Evolutionary conservation across 176 grass and related monocot genomes (phyloP).

Genomic region (Miscanthus lutarioriparius): DNA sequence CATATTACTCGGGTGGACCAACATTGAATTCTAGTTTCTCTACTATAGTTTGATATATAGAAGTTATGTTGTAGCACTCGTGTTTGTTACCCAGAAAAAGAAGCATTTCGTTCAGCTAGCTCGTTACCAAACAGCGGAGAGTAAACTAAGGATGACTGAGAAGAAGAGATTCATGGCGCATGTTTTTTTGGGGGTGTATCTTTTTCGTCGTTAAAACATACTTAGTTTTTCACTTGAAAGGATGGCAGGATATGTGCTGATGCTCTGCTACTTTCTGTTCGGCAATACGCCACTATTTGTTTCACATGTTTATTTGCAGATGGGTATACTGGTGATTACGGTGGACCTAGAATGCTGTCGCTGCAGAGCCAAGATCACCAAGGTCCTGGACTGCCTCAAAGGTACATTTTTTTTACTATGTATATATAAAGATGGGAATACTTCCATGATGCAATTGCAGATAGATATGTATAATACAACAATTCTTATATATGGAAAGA

Average conservation of each 20-base stretch:
- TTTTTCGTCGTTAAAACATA: no score
- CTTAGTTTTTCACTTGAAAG: not conserved
- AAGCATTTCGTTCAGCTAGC: no score
- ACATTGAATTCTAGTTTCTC: no score
- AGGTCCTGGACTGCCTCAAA: constrained; percentile 30
- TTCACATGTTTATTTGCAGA: not conserved
- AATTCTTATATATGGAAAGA: not conserved
- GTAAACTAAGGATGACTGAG: no score
- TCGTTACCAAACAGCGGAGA: no score
- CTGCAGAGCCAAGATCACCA: not conserved
- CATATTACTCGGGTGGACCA: no score
- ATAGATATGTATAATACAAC: not conserved
- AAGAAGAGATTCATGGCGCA: no score
- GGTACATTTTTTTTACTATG: constrained; percentile 2
- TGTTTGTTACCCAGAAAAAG: no score
- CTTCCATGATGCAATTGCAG: not conserved
- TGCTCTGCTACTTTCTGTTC: not conserved
- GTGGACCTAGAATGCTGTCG: not conserved
- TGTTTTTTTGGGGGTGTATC: no score
- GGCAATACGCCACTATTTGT: not conserved
- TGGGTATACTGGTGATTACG: not conserved
- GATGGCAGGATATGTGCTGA: not conserved
- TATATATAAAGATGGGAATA: not conserved
- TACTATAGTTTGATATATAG: no score
- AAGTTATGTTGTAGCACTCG: no score